Base-by-base conservation (phyloP, 2,329 filamentous ascomycete genomes). In the Calycina herbarum region DNA sequence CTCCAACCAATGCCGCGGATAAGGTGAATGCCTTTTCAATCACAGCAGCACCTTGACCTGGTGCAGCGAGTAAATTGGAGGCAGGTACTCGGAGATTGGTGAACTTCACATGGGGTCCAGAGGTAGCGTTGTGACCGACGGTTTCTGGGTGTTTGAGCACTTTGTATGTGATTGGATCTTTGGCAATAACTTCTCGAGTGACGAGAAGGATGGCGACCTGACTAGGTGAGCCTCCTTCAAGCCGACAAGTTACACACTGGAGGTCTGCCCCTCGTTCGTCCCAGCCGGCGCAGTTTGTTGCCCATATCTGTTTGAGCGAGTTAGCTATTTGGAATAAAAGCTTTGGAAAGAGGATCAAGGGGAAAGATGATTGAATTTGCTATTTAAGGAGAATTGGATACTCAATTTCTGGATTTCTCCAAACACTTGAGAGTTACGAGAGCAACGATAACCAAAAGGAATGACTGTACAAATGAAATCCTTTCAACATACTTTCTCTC, bases 231-330 rank as follows among this genome's bases (percentile, higher is more conserved):
- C 65, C 27, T 66, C 64, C 24, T 63, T 61, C 33, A 67, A 29
- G 66, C 3, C 82, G 81, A 71, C 82, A 85, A 4, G 83, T 79
- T 2, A 86, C 78, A 64, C 82, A 85, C 59, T 79, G 76, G 0
- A 86, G 74, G 45, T 84, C 81, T 1, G 82, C 81, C 6, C 83
- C 83, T 61, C 76, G 76, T 57, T 78, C 77, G 63, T 85, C 83
- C 83, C 82, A 86, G n/a, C 84, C 83, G 0, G 78, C 79, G 59
- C 77, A 79, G 70, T 85, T 86, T 0, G 82, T 84, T 5, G 83
- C 81, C 83, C 83, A 86, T 62, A 56, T 56, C 40, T 61, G 24
- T 27, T 38, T 24, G 45, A 20, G 35, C 1, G 33, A 20, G 29
- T 57, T 57, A 57, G 56, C 56, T 57, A 27, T 17, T 10, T 20